Base-by-base conservation (phyloP, 176 grass and related monocot genomes). In the Eragrostis nindensis region DNA sequence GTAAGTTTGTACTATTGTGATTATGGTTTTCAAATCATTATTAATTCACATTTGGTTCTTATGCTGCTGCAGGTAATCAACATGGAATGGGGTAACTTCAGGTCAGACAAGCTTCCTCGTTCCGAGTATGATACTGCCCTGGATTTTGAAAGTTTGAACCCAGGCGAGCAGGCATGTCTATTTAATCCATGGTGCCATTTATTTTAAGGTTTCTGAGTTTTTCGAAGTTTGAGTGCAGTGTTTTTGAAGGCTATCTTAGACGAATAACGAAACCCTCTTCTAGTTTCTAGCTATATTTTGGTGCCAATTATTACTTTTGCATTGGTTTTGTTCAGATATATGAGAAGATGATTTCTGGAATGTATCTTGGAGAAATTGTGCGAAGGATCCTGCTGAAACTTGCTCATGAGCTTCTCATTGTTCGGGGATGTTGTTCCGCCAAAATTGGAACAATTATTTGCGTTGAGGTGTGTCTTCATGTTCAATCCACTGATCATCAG, bases 331-430 rank as follows among this genome's bases (percentile, higher is more conserved):
- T 21, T 79, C 81, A 98, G 95, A 80, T 98, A 85, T 98, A 93
- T 70, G 90, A 98, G 80, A 98, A 98, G 75, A 94, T 98, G 88
- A 94, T 98, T 82, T 98, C 95, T 57, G 95, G 95, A 59, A 98
- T 98, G 95, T 98, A 98, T 86, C 89, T 98, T 85, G 95, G 95
- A 83, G 95, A 98, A 74, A 40, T 98, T 83, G 80, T 94, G 54
- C 84, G 95, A 64, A 94, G 92, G 81, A 89, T 93, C 15, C 76
- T 98, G 30, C 80, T 98, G 62, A 93, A 83, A 73, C 62, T 98
- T 59, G 95, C 92, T 81, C 80, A 82, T 77, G 94, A 92, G 84
- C 94, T 57, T n/a, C n/a, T 91, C 75, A 0, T 78, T 97, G 75
- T 94, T 97, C 81, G 94, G 94, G 60, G 87, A 94, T 77, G 72